Evolutionary conservation across 139 green algal species (phyloP).

Genomic region (Tetratostichococcus sp.): DNA sequence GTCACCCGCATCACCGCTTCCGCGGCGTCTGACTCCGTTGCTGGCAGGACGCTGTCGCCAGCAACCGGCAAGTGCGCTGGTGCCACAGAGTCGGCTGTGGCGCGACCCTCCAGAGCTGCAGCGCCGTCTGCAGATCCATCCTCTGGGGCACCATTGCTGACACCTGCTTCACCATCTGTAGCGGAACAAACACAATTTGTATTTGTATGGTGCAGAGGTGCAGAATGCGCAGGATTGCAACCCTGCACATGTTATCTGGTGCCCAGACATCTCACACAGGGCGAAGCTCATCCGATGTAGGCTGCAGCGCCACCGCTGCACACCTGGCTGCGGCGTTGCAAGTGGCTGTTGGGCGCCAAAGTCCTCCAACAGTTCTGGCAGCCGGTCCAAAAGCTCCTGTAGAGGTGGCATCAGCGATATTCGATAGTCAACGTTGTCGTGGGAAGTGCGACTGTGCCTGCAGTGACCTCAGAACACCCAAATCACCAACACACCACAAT

Average conservation of each 20-base stretch:
- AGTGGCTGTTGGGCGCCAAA: not conserved
- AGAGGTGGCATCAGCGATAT: no score
- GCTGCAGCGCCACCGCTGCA: not conserved
- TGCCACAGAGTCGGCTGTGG: not conserved
- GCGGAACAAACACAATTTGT: no score
- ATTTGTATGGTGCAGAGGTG: no score
- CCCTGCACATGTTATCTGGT: no score
- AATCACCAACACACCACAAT: not conserved
- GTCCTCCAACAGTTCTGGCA: slow-evolving; percentile 6
- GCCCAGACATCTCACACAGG: no score
- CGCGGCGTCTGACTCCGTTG: not conserved
- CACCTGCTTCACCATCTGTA: no score
- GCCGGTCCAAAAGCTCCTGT: slow-evolving; percentile 19
- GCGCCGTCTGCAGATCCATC: no score
- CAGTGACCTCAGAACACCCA: no score
- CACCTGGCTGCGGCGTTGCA: not conserved
- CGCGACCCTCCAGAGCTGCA: not conserved
- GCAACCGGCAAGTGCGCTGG: not conserved
- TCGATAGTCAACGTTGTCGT: no score
- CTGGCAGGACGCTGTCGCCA: not conserved
- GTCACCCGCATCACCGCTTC: not conserved
- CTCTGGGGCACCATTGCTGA: not conserved
- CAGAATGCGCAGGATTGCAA: no score
- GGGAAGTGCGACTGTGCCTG: not conserved
- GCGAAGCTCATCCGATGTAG: no score